Evolutionary conservation across 2,329 filamentous ascomycete species (phyloP).

Genomic region (Cladophialophora psammophila): DNA sequence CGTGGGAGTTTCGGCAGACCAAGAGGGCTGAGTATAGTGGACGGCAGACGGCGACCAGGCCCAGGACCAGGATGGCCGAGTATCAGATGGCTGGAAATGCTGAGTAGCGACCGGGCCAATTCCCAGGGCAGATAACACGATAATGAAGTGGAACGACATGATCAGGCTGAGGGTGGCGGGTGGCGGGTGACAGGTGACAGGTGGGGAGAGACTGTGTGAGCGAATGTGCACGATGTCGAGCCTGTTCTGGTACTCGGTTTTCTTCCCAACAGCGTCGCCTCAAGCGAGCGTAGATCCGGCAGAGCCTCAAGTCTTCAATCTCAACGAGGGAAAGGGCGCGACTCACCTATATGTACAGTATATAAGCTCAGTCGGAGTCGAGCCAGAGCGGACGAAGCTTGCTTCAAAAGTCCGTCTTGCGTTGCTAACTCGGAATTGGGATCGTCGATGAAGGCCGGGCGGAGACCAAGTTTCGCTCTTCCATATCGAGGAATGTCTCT

Average conservation of each 20-base stretch:
- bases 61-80: neutral
- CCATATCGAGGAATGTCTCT: neutral
- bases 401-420: neutral
- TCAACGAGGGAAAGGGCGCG: neutral
- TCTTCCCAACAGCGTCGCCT: conserved; percentile 6
- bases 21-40: conserved; percentile 1
- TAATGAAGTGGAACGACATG: conserved; percentile 8
- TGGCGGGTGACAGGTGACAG: neutral
- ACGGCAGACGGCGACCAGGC: conserved; percentile 6
- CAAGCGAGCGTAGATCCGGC: conserved; percentile 9
- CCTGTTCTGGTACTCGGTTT: conserved; percentile 1
- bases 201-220: neutral
- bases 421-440: neutral
- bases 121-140: conserved; percentile 10
- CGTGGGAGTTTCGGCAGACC: neutral
- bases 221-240: conserved; percentile 9
- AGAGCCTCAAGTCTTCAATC: conserved; percentile 6
- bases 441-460: neutral
- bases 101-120: conserved; percentile 6
- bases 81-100: neutral
- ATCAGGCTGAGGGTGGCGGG: conserved; percentile 1
- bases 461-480: neutral
- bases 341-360: conserved; percentile 1
- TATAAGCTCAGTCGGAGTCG: neutral
- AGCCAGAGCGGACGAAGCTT: neutral